Percentiles rank a stretch among this genome's conserved stretches.
These are phyloP conservation scores for Leishmania martiniquensis DNA, from an alignment of 208 protist species.

Conservation along the genomic window DNA sequence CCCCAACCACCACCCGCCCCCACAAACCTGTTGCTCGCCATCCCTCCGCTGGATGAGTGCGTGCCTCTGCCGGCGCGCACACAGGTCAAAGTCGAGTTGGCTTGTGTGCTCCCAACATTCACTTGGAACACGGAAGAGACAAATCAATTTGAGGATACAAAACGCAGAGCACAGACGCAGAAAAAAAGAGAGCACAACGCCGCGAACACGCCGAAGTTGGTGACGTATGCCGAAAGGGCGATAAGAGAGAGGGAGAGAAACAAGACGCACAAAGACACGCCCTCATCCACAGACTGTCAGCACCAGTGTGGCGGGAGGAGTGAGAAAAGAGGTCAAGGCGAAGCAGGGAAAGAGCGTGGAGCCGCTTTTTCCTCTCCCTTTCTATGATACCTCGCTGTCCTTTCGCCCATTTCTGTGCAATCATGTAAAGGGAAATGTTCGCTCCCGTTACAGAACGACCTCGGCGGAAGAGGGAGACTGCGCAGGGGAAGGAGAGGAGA, in stretches of 20 bases:
- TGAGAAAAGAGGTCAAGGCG: not conserved
- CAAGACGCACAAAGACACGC: not conserved
- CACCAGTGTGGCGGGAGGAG: too few species aligned
- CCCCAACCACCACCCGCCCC: too few species aligned
- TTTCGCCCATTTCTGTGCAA: not conserved
- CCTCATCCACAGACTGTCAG: not conserved
- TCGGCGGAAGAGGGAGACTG: not conserved
- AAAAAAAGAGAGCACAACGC: not conserved
- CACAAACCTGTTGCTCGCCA: not conserved
- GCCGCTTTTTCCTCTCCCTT: not conserved
- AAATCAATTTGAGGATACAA: not conserved
- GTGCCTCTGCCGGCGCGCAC: not conserved
- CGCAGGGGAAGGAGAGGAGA: not conserved
- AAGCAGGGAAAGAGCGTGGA: not conserved
- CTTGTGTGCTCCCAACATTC: not conserved
- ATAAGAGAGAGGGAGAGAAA: not conserved
- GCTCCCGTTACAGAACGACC: not conserved
- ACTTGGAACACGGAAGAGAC: not conserved
- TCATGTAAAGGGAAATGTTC: not conserved
- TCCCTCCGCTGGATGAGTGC: not conserved
- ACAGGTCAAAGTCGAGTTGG: too few species aligned
- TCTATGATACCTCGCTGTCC: constrained; percentile 1
- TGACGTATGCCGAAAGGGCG: not conserved
- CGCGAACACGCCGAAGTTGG: too few species aligned
- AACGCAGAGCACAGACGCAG: not conserved